phyloP scores from a whole-genome alignment of 805 yeast species.

The Suhomyces pyralidae region DNA sequence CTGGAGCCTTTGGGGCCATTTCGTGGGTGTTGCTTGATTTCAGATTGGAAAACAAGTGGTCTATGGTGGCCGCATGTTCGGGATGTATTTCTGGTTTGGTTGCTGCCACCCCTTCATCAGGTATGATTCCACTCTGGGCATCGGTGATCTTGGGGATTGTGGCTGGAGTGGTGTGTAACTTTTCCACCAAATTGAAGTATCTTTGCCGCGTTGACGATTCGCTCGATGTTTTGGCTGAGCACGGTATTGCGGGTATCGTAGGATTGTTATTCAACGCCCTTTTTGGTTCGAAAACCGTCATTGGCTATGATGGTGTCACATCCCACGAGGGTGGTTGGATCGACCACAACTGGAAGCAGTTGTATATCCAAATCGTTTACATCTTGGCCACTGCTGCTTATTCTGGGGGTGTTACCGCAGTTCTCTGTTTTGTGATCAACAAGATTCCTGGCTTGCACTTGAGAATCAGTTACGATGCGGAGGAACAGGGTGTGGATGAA shows the following conservation, averaged over 20 bases:
- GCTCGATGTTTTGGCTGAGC: conserved; percentile 95
- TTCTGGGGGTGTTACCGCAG: conserved; percentile 68
- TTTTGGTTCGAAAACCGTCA: conserved; percentile 82
- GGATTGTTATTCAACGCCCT: conserved; percentile 88
- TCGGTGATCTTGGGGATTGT: conserved; percentile 80
- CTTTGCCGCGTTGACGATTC: conserved; percentile 84
- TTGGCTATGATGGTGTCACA: conserved; percentile 86
- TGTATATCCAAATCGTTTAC: conserved; percentile 87
- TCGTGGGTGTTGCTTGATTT: conserved; percentile 91
- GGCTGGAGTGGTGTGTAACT: conserved; percentile 83
- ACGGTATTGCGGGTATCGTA: conserved; percentile 92
- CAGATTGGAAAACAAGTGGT: conserved; percentile 85
- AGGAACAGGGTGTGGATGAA: conserved; percentile 88
- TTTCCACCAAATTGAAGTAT: conserved; percentile 83
- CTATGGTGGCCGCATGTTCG: conserved; percentile 92
- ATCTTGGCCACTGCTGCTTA: conserved; percentile 73
- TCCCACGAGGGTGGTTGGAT: conserved; percentile 91
- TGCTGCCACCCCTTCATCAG: conserved; percentile 95
- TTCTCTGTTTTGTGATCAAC: conserved; percentile 71
- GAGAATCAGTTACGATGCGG: conserved; percentile 81
- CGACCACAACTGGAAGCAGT: conserved; percentile 83
- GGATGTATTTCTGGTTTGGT: conserved; percentile 95
- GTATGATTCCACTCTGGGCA: conserved; percentile 88
- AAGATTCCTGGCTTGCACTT: conserved; percentile 78
- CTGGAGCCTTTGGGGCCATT: conserved; percentile 88